Percentiles rank a stretch among this genome's conserved stretches.
Evolutionary conservation across 805 yeast species (phyloP).

Genomic region (Huiozyma sinensis): DNA sequence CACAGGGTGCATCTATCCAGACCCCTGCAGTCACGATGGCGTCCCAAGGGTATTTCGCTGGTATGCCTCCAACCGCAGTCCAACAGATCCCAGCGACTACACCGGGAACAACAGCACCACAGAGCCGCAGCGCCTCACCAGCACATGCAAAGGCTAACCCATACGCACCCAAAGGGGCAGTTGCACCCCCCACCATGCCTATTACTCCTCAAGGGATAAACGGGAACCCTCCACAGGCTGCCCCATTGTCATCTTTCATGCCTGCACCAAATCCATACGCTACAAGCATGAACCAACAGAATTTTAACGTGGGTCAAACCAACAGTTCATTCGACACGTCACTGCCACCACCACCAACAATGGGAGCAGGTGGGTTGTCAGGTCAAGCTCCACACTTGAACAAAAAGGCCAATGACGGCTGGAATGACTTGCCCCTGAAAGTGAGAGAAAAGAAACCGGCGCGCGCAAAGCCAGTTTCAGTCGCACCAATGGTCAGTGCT

Average conservation of each 20-base stretch:
- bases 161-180: slow-evolving; percentile 12
- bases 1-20: background rate
- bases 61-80: slow-evolving; percentile 1
- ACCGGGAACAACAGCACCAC: slow-evolving; percentile 2
- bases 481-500: slow-evolving; percentile 23
- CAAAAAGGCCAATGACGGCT: slow-evolving; percentile 29
- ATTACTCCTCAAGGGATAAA: slow-evolving; percentile 7
- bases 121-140: slow-evolving; percentile 1
- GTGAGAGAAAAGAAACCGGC: slow-evolving; percentile 21
- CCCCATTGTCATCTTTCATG: slow-evolving; percentile 8
- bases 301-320: background rate
- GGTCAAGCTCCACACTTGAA: slow-evolving; percentile 29
- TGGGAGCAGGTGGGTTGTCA: slow-evolving; percentile 24
- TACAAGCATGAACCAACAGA: slow-evolving; percentile 7
- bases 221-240: background rate
- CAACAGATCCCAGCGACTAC: background rate
- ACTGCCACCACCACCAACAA: slow-evolving; percentile 27
- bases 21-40: background rate
- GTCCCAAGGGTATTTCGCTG: background rate
- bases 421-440: slow-evolving; percentile 29
- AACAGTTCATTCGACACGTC: background rate
- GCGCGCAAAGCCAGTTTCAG: slow-evolving; percentile 30
- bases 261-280: slow-evolving; percentile 24
- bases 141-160: slow-evolving; percentile 7
- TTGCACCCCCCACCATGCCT: slow-evolving; percentile 4